A percentile compares a stretch with the other conserved stretches of the same genome.
phyloP scores from a whole-genome alignment of 1,284 basidiomycete genomes.

The Moesziomyces parantarcticus region DNA sequence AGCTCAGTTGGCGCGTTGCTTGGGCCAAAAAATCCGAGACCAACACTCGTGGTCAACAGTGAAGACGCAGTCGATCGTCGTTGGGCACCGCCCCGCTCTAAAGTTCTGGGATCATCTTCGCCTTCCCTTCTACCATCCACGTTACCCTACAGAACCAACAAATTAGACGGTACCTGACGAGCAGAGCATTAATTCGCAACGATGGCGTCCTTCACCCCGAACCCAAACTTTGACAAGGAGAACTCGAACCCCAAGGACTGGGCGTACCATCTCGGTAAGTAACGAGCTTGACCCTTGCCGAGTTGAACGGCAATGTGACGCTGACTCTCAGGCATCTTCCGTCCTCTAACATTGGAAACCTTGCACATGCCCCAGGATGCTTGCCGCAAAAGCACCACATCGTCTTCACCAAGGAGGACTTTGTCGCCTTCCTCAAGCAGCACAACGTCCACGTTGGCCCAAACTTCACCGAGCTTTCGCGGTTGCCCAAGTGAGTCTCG shows the following conservation, averaged over 20 bases:
- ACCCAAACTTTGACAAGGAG: slow-evolving; percentile 46
- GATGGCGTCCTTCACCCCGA: slow-evolving; percentile 54
- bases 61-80: not conserved
- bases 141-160: not conserved
- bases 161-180: too few relatives aligned
- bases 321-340: slow-evolving; percentile 1
- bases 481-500: slow-evolving; percentile 49
- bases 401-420: slow-evolving; percentile 59
- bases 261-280: slow-evolving; percentile 59
- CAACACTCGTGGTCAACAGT: not conserved
- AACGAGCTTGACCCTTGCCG: not conserved
- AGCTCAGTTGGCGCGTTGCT: not conserved
- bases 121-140: not conserved
- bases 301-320: too few relatives aligned
- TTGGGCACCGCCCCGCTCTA: too few relatives aligned
- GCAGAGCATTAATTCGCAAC: not conserved
- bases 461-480: slow-evolving; percentile 56
- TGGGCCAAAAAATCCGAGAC: not conserved
- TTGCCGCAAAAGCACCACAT: slow-evolving; percentile 51
- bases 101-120: too few relatives aligned
- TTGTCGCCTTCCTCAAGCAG: slow-evolving; percentile 60
- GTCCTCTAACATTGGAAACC: too few relatives aligned
- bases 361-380: slow-evolving; percentile 20
- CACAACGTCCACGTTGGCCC: slow-evolving; percentile 57
- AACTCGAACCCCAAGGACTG: slow-evolving; percentile 60